These are phyloP conservation scores for Pholiota microspora DNA, from an alignment of 768 basidiomycete species.

Conservation along the genomic window DNA sequence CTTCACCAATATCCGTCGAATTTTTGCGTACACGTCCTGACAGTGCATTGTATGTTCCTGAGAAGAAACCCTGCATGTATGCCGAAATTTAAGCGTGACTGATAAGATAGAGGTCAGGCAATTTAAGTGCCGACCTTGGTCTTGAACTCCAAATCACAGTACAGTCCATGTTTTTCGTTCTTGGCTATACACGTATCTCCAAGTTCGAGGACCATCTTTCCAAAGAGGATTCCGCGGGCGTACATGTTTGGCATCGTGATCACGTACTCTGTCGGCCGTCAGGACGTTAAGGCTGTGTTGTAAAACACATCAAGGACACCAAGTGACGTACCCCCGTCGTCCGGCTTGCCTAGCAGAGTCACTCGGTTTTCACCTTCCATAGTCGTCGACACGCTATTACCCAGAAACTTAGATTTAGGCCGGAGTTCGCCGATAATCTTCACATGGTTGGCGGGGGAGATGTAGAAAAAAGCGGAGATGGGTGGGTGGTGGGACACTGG, in stretches of 20 bases:
- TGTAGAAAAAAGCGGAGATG: conserved; percentile 93
- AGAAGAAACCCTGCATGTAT: conserved; percentile 85
- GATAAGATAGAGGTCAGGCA: neutral
- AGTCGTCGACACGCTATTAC: conserved; percentile 92
- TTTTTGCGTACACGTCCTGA: conserved; percentile 73
- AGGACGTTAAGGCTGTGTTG: conserved; percentile 5
- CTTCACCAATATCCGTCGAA: conserved; percentile 71
- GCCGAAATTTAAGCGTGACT: neutral
- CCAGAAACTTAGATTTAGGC: conserved; percentile 95
- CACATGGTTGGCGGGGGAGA: conserved; percentile 86
- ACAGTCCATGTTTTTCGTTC: conserved; percentile 73
- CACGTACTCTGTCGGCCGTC: conserved; percentile 59
- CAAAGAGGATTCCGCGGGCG: conserved; percentile 82
- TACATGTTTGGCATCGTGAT: conserved; percentile 99
- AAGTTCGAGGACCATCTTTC: conserved; percentile 94
- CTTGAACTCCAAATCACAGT: conserved; percentile 93
- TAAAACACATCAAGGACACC: conserved; percentile 9
- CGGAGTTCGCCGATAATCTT: conserved; percentile 89
- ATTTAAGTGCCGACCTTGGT: conserved; percentile 65
- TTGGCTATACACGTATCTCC: conserved; percentile 86
- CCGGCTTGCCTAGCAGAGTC: conserved; percentile 74
- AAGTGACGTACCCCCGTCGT: conserved; percentile 73
- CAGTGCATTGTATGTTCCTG: conserved; percentile 92
- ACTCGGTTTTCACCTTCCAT: conserved; percentile 98
- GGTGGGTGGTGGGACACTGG: conserved; percentile 96